phyloP scores from a whole-genome alignment of 305 asterid species.

The Galium porrigens region DNA sequence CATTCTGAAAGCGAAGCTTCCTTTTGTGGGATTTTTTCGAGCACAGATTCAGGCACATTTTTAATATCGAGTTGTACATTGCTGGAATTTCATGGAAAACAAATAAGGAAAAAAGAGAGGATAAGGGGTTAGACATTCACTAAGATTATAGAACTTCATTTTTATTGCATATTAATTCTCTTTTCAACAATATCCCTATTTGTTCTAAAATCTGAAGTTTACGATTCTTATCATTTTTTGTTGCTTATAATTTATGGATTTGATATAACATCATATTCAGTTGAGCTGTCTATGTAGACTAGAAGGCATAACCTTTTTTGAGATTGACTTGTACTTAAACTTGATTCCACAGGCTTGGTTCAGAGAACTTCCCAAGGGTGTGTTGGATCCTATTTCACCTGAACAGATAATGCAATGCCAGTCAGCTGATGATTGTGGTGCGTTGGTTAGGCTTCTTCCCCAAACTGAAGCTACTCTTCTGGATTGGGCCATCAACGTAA shows the following conservation, averaged over 20 bases:
- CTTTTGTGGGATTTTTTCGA: neutral
- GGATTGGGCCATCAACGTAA: conserved; percentile 84
- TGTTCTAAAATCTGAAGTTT: neutral
- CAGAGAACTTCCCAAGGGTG: conserved; percentile 85
- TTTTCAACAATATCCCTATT: neutral
- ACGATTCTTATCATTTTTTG: neutral
- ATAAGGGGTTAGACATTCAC: neutral
- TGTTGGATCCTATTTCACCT: conserved; percentile 65
- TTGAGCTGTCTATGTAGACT: neutral
- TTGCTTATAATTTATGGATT: neutral
- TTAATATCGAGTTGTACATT: neutral
- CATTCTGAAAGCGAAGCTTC: neutral
- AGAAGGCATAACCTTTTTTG: neutral
- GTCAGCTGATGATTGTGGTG: conserved; percentile 65
- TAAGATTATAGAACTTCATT: neutral
- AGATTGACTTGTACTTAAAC: conserved; percentile 10
- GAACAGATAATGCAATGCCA: conserved; percentile 92
- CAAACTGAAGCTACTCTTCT: conserved; percentile 65
- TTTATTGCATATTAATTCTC: neutral
- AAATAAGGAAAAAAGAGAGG: neutral
- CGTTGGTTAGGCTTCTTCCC: conserved; percentile 62
- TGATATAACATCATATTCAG: neutral
- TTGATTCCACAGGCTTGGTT: conserved; percentile 71
- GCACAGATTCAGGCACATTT: neutral
- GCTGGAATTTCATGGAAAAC: neutral